phyloP scores from a whole-genome alignment of 306 rosid species.

The Geum urbanum region DNA sequence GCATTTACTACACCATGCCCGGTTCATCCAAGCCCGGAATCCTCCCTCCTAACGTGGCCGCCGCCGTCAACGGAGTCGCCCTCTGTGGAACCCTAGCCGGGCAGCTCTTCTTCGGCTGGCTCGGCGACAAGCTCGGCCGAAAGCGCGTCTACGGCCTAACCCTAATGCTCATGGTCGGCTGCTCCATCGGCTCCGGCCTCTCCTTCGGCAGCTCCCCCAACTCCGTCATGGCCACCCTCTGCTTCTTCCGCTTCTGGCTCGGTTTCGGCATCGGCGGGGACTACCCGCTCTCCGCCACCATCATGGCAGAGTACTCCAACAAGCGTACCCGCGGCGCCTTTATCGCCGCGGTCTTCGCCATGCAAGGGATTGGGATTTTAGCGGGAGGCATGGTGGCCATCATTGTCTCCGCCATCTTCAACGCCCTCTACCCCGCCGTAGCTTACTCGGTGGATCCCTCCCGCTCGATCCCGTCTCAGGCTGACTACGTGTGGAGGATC shows the following conservation, averaged over 20 bases:
- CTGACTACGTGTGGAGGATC: conserved; percentile 60
- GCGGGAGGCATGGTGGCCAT: conserved; percentile 53
- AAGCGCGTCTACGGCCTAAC: conserved; percentile 46
- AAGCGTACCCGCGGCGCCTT: conserved; percentile 50
- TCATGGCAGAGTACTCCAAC: conserved; percentile 67
- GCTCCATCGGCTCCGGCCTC: conserved; percentile 42
- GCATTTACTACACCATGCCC: conserved; percentile 30
- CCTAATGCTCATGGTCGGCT: conserved; percentile 37
- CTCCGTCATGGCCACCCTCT: conserved; percentile 36
- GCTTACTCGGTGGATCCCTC: conserved; percentile 21
- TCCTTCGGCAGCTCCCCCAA: conserved; percentile 32
- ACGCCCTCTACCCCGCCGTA: conserved; percentile 21
- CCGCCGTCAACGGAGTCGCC: conserved; percentile 45
- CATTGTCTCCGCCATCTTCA: conserved; percentile 35
- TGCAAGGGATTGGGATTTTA: conserved; percentile 73
- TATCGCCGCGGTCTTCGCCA: conserved; percentile 63
- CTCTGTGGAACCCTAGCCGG: conserved; percentile 39
- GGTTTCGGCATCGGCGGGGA: conserved; percentile 54
- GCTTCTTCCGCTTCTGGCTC: conserved; percentile 48
- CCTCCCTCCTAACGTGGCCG: conserved; percentile 38
- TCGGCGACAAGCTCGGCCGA: conserved; percentile 46
- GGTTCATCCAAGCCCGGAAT: conserved; percentile 34
- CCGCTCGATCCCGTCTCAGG: conserved; percentile 41
- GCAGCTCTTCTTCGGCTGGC: conserved; percentile 42
- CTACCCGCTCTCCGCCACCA: conserved; percentile 70